phyloP scores from a whole-genome alignment of 73 alveolate species.

The Strombidium stylifer region DNA sequence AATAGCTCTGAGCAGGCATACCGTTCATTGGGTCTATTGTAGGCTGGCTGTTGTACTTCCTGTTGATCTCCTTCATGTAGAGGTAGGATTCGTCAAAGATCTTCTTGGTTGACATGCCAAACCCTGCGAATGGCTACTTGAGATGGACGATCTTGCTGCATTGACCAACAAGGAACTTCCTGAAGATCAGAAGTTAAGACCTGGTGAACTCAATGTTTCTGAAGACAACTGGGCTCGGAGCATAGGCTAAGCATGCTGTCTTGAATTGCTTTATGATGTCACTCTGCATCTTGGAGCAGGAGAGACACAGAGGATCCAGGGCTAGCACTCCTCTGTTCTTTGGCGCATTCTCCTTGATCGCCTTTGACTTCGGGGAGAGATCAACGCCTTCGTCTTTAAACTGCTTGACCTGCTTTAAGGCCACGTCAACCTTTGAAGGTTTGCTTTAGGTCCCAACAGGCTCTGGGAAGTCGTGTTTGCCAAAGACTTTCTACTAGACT shows the following conservation, averaged over 20 bases:
- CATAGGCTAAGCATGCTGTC: conserved; percentile 67
- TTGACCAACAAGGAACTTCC: conserved; percentile 28
- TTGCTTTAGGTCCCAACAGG: not conserved
- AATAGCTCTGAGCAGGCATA: too few relatives aligned
- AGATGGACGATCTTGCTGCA: conserved; percentile 9
- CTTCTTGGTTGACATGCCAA: conserved; percentile 2
- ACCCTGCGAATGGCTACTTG: not conserved
- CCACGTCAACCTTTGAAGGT: not conserved
- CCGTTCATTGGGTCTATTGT: too few relatives aligned
- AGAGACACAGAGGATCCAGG: conserved; percentile 61
- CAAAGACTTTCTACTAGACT: not conserved
- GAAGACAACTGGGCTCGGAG: conserved; percentile 42
- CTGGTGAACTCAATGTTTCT: conserved; percentile 28
- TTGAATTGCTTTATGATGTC: conserved; percentile 39
- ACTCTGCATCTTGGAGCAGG: conserved; percentile 55
- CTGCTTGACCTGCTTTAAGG: not conserved
- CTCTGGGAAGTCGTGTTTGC: not conserved
- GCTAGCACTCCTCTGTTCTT: not conserved
- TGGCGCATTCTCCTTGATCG: not conserved
- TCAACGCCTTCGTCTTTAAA: not conserved
- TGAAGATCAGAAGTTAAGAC: conserved; percentile 1
- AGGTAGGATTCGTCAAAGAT: conserved; percentile 30
- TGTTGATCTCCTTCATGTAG: conserved; percentile 4
- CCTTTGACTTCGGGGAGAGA: not conserved
- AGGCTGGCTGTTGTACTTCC: not conserved